Base-by-base conservation (phyloP, 2,329 filamentous ascomycete species). In the Verticillium klebahnii region DNA sequence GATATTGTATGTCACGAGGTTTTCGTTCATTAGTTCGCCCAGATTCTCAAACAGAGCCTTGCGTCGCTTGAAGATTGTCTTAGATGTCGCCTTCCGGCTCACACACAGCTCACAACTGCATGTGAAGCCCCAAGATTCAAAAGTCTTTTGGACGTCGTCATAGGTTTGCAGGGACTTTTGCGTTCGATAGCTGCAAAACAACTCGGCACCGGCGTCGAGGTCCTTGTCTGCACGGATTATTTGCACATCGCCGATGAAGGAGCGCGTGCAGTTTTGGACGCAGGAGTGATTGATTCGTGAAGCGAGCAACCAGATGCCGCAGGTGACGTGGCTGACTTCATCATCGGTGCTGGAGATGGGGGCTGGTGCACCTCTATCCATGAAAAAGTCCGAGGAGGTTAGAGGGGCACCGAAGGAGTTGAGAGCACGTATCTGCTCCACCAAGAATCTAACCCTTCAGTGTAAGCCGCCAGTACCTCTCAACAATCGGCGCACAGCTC, bases 231-330 rank as follows among this genome's bases (percentile, higher is more conserved):
- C 83, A 8, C 81, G 79, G 25, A 85, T 58, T 8, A 85, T 74
- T 64, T 77, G 74, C 73, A 86, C 76, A 65, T 87, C 82, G 2
- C 83, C 82, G 40, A 86, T 82, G 67, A 84, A 85, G 1, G 76
- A 69, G 17, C 79, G 79, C 0, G 62, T 63, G 19, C 76, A 77
- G 65, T 85, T 86, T 11, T 69, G 68, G 5, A 75, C 19, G 67
- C 84, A 87, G 12, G 75, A 76, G 64, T 86, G 83, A 62, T 87
- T 86, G 64, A 84, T 77, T 60, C 75, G 73, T 0, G 83, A 82
- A 3, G 81, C 79, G 1, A 73, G 62, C 2, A 72, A 61, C 82
- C 83, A 87, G 14, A 85, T 61, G 1, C 82, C 82, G 36, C 64
- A 72, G 14, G 72, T 75, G 40, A 64, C 61, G 55, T 67, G 66